These are phyloP conservation scores for Mallotus japonicus DNA, from an alignment of 441 rosid genomes.

Conservation along the genomic window DNA sequence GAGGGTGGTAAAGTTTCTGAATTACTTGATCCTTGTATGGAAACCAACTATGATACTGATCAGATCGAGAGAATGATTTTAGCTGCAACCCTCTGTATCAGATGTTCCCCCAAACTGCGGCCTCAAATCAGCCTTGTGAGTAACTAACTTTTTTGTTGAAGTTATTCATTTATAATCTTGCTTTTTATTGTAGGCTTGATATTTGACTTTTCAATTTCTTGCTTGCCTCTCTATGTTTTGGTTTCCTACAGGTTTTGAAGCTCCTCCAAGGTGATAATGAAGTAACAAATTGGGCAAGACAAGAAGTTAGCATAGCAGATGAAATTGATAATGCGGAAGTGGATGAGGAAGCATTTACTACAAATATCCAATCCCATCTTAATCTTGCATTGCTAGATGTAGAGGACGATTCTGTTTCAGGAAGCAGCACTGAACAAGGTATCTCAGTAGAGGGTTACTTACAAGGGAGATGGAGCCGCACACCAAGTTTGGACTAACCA, in stretches of 20 bases:
- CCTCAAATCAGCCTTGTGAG: conserved; percentile 74
- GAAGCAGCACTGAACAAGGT: conserved; percentile 54
- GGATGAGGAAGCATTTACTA: conserved; percentile 49
- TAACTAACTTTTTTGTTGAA: neutral
- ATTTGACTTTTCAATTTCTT: neutral
- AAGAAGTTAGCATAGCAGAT: conserved; percentile 49
- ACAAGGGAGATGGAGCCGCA: conserved; percentile 73
- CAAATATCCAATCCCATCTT: conserved; percentile 69
- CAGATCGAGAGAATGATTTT: conserved; percentile 67
- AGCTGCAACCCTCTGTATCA: conserved; percentile 84
- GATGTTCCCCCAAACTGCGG: conserved; percentile 51
- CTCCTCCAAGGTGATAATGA: conserved; percentile 78
- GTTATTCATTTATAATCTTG: neutral
- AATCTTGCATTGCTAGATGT: conserved; percentile 74
- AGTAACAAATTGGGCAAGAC: conserved; percentile 64
- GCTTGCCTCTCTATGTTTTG: conserved; percentile 1
- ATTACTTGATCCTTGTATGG: conserved; percentile 67
- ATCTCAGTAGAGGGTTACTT: conserved; percentile 69
- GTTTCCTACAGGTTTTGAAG: conserved; percentile 56
- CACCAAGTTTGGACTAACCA: conserved; percentile 59
- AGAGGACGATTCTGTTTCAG: conserved; percentile 66
- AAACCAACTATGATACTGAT: conserved; percentile 33
- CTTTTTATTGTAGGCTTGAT: neutral
- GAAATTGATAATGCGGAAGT: conserved; percentile 37
- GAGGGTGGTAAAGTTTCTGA: conserved; percentile 58